Conservation (phyloP, 1,284 basidiomycete genomes). For the Rhodotorula glutinis region DNA sequence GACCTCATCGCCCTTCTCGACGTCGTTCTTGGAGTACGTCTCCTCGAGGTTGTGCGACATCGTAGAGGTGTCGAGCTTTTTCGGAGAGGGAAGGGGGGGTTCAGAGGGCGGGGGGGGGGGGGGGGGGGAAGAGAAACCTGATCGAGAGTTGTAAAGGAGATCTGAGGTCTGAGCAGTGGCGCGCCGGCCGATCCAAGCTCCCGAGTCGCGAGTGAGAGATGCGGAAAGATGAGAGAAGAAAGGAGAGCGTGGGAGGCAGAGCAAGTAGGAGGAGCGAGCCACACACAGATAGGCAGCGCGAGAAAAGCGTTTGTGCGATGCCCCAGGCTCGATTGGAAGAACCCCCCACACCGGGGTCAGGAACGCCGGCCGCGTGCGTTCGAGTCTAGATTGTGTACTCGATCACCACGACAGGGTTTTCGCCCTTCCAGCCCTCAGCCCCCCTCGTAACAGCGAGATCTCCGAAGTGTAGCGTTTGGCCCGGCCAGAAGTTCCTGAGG, state of each 20-base stretch:
- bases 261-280: neutral
- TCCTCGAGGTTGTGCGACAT: constrained; percentile 9
- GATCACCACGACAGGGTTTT: too few relatives aligned
- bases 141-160: neutral
- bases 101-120: neutral
- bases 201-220: neutral
- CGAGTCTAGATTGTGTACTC: too few relatives aligned
- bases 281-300: neutral
- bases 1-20: constrained; percentile 19
- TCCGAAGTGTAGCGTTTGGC: too few relatives aligned
- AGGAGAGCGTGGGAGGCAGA: neutral
- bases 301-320: neutral
- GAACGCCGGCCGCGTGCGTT: too few relatives aligned
- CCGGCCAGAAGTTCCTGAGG: too few relatives aligned
- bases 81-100: too few relatives aligned
- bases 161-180: neutral
- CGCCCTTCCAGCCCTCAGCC: too few relatives aligned
- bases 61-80: neutral
- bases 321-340: neutral
- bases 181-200: neutral
- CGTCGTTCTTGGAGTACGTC: constrained; percentile 10
- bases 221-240: neutral
- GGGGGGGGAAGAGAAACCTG: neutral
- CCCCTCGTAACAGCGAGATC: too few relatives aligned
- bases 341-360: neutral